Percentiles rank a stretch among this genome's conserved stretches.
Conservation (phyloP, 192 early-diverging fungal genomes). For the Gigaspora rosea region DNA sequence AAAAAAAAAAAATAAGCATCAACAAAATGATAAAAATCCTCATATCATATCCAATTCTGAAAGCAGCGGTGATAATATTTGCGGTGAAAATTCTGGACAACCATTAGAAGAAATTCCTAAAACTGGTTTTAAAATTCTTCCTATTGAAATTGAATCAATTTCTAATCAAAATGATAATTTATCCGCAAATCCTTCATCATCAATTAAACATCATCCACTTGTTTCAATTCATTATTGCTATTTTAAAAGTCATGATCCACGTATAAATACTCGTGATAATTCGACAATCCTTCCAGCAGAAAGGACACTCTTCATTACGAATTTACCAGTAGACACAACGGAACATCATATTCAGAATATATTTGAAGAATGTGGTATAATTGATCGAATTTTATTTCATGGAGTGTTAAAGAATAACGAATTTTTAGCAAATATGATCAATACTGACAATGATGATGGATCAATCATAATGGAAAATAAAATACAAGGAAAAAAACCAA, state of each 20-base stretch:
- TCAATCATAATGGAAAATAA: background rate
- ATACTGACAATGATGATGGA: background rate
- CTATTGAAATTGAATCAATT: background rate
- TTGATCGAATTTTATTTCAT: conserved; percentile 59
- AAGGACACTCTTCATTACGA: conserved; percentile 68
- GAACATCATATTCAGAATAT: conserved; percentile 63
- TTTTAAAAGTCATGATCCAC: conserved; percentile 46
- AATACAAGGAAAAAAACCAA: conserved; percentile 2
- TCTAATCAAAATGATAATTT: background rate
- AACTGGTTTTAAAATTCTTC: conserved; percentile 23
- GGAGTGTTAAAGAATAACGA: conserved; percentile 16
- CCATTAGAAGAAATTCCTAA: background rate
- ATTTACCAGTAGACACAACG: conserved; percentile 70
- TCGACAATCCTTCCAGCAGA: conserved; percentile 39
- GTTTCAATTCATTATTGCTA: conserved; percentile 38
- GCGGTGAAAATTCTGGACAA: background rate
- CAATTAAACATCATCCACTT: background rate
- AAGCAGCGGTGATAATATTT: too few species aligned
- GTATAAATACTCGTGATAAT: background rate
- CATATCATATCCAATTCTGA: too few species aligned
- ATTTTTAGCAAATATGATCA: background rate
- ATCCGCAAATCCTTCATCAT: background rate
- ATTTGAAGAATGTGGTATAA: conserved; percentile 57
- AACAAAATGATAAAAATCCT: too few species aligned
- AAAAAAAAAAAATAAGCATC: too few species aligned